Percentiles rank a stretch among this genome's conserved stretches.
phyloP scores from a whole-genome alignment of 2,329 filamentous ascomycete species.

The Penicillium occitanis region DNA sequence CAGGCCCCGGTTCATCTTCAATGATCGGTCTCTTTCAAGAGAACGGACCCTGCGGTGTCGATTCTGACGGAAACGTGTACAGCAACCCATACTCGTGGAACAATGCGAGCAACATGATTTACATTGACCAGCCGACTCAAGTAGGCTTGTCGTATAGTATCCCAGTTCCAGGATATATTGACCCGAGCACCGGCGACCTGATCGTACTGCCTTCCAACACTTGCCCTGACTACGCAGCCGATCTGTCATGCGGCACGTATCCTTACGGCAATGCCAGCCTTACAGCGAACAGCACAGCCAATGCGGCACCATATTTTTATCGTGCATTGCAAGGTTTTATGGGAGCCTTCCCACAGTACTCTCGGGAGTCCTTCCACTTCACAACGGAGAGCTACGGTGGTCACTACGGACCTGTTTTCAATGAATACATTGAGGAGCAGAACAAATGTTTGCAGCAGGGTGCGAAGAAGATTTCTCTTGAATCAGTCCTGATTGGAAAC shows the following conservation, averaged over 20 bases:
- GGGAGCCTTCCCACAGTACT: constrained; percentile 62
- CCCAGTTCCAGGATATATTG: constrained; percentile 27
- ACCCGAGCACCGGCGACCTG: constrained; percentile 37
- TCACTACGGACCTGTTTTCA: constrained; percentile 45
- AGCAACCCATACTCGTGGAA: constrained; percentile 59
- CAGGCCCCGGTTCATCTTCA: constrained; percentile 45
- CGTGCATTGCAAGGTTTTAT: constrained; percentile 63
- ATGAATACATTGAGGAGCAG: constrained; percentile 44
- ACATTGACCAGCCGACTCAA: constrained; percentile 65
- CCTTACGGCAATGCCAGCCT: constrained; percentile 51
- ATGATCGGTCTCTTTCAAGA: constrained; percentile 46
- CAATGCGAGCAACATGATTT: constrained; percentile 64
- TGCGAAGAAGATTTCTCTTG: constrained; percentile 28
- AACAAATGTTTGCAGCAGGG: constrained; percentile 42
- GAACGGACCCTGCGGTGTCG: constrained; percentile 46
- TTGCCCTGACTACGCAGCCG: constrained; percentile 20
- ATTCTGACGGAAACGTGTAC: constrained; percentile 45
- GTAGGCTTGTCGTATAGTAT: constrained; percentile 59
- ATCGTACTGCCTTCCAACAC: constrained; percentile 40
- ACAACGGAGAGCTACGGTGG: constrained; percentile 50
- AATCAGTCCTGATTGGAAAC: constrained; percentile 40
- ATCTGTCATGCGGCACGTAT: constrained; percentile 19
- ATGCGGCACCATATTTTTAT: constrained; percentile 57
- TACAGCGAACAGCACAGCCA: constrained; percentile 53
- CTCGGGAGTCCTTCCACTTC: constrained; percentile 55